Evolutionary conservation across 169 alveolate genomes (phyloP), one percentile per base, ranked within the genome.

Genomic region (Eimeria sp.): DNA sequence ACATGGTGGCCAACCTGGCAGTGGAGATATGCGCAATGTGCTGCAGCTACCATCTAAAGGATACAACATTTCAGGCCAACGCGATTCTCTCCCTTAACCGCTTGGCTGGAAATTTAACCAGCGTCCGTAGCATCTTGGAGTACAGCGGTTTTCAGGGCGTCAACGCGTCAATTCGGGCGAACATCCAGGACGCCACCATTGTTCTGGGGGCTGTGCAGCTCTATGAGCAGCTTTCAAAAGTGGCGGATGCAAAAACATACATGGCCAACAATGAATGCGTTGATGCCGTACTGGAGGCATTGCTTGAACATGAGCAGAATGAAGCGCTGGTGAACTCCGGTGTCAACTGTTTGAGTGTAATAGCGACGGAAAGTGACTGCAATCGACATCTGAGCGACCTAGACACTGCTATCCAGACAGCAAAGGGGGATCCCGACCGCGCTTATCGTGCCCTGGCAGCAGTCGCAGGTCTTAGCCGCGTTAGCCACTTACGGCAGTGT

Each of bases 121-220:
- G 98, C 37, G 96, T 98, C 27, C 97, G 97, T 27, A 97, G 97
- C 54, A 98, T 98, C n/a, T 95, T 97, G 90, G 99, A 98, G 95
- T 98, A 98, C 95, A 99, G 99, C 27, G 99, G 99, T 54, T 96
- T 98, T 23, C 97, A 97, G 58, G 99, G 99, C 30, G 97, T 98
- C 56, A 97, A 98, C 46, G 97, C 97, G 54, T 97, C 99, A 9
- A 96, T 98, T 49, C 60, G 91, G 8, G 98, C 97, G 49, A 98
- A 98, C 96, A 96, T 97, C 85, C 94, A 85, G 68, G 98, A 98
- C 76, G 98, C 95, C 56, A 95, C 97, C 76, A 97, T 98, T 91
- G 97, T 98, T 85, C 97, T 97, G 72, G 98, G 97, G 95, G 98
- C 98, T n/a, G 80, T 98, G 94, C 97, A 97, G 95, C 97, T 98